Conservation (phyloP, 768 basidiomycete species). For the Mycena epipterygia region DNA sequence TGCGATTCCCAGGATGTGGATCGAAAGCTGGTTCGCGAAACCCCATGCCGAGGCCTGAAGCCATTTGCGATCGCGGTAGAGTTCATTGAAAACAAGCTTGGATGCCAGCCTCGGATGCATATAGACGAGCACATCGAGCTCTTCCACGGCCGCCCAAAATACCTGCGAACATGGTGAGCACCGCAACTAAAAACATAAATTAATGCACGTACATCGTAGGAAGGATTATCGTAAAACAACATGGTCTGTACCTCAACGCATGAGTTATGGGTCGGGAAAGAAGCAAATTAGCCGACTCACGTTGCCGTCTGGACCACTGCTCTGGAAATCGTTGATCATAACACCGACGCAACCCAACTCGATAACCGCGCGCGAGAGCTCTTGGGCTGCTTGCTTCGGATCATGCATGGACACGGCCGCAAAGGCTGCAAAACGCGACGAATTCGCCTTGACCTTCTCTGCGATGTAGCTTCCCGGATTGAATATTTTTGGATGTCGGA, state of each 20-base stretch:
- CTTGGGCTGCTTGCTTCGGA: constrained; percentile 32
- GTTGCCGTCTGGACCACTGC: constrained; percentile 33
- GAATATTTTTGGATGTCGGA: background rate
- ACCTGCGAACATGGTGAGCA: constrained; percentile 5
- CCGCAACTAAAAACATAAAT: background rate
- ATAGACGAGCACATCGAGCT: constrained; percentile 36
- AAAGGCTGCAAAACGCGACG: constrained; percentile 34
- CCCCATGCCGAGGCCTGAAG: constrained; percentile 35
- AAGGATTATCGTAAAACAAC: constrained; percentile 34
- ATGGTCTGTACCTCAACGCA: constrained; percentile 5
- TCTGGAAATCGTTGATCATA: constrained; percentile 37
- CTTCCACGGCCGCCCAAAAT: constrained; percentile 34
- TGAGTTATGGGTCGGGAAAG: background rate
- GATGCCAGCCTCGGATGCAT: constrained; percentile 30
- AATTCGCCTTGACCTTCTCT: constrained; percentile 33
- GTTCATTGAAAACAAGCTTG: constrained; percentile 18
- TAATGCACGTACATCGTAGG: constrained; percentile 23
- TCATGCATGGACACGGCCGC: constrained; percentile 39
- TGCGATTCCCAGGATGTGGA: constrained; percentile 38
- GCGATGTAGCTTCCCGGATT: constrained; percentile 24
- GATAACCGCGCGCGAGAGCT: constrained; percentile 33
- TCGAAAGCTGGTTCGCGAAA: constrained; percentile 36
- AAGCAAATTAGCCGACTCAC: background rate
- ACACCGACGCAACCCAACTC: constrained; percentile 35
- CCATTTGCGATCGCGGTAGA: constrained; percentile 34